Conservation (phyloP, 306 rosid species). For the Abrus pulchellus region DNA sequence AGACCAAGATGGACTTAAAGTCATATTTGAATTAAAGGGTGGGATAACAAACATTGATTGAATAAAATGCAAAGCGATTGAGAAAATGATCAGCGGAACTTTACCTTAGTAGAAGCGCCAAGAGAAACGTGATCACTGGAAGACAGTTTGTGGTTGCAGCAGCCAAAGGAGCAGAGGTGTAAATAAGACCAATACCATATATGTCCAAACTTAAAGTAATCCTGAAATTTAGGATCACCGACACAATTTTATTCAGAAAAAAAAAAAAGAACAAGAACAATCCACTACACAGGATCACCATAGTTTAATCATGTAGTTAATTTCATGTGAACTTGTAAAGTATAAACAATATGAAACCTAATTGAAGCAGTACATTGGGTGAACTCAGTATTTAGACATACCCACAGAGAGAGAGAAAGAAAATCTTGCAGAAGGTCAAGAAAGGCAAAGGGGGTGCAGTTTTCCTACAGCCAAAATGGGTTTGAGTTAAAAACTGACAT, state of each 20-base stretch:
- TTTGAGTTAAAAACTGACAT: no score
- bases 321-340: not conserved
- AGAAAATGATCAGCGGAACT: no score
- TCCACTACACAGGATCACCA: no score
- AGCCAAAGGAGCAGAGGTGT: slow-evolving; percentile 83
- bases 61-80: slow-evolving; percentile 15
- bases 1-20: not conserved
- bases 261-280: not conserved
- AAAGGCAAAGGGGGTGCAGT: slow-evolving; percentile 70
- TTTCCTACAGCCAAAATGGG: slow-evolving; percentile 53
- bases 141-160: slow-evolving; percentile 81
- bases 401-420: slow-evolving; percentile 77
- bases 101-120: slow-evolving; percentile 76
- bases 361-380: no score
- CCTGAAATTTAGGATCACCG: slow-evolving; percentile 54
- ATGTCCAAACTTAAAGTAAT: slow-evolving; percentile 65
- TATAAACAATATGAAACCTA: not conserved
- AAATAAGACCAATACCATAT: slow-evolving; percentile 66
- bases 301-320: no score
- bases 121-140: slow-evolving; percentile 85
- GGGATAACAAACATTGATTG: not conserved
- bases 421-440: slow-evolving; percentile 75
- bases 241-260: not conserved
- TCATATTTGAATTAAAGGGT: not conserved
- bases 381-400: slow-evolving; percentile 41